Evolutionary conservation across 257 asterid genomes (phyloP), one percentile per base, ranked within the genome.

Genomic region (Solanum corneliomulleri): DNA sequence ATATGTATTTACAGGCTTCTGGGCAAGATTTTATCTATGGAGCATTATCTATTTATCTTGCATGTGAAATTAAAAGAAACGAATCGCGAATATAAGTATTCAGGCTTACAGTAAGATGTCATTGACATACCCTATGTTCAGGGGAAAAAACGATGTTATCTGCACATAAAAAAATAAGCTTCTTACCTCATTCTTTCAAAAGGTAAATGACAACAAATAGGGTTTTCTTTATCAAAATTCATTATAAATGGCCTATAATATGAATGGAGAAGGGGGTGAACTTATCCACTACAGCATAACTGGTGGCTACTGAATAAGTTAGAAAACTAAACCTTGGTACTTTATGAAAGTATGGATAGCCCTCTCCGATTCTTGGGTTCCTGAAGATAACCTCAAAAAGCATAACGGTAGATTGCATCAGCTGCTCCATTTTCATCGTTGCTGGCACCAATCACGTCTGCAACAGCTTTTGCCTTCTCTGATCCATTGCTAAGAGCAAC

Each of bases 341-440:
- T 49, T 47, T 1, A 21, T 80, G 44, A 49, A 3, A 76, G 33
- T 0, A n/a, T 4, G 35, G 15, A 39, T 23, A n/a, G 47, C n/a
- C 85, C 42, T 49, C 69, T 10, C 66, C 15, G 15, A 3, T 80
- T 80, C 77, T 66, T 62, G 21, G 3, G 8, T 66, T 66, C 21
- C 81, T 39, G 77, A 84, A 66, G 21, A 84, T 77, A 47, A 56
- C 82, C 91, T 96, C 91, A 97, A 90, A 97, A 95, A 56, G 97
- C 98, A 45, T 93, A 97, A 76, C 98, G 94, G 62, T 96, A 96
- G 72, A 97, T 95, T 4, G 99, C 99, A 91, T 97, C 98, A 77
- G 99, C 99, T 4, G 91, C 99, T 88, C 99, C 99, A 81, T 97
- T 97, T 92, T 97, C 99, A 78, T 97, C 98, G 41, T 96, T 97